Base-by-base conservation (phyloP, 345 rosid species). In the Kernera saxatilis region DNA sequence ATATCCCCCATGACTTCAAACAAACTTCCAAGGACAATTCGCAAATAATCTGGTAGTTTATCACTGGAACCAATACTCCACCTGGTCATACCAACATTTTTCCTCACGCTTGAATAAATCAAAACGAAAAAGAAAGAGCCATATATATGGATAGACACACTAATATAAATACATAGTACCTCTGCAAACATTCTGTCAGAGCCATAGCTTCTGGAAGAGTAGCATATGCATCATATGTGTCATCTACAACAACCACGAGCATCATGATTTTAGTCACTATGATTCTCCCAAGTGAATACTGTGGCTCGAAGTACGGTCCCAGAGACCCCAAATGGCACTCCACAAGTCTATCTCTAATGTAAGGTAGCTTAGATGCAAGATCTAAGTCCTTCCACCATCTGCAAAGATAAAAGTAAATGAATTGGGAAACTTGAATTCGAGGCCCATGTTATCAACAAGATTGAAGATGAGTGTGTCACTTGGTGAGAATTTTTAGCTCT, bases 341-440 rank as follows among this genome's bases (percentile, higher is more conserved):
- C 3, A 69, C 36, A n/a, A 57, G 0, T 57, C 73, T 44, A n/a
- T 69, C 65, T 15, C 73, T 69, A 3, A 69, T 1, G 37, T 69
- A 23, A 30, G 65, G 65, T 22, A 69, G 55, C 55, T 45, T 69
- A 5, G 46, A n/a, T n/a, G 26, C 25, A 44, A 69, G 40, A 44
- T 45, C 65, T 5, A 30, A 3, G 25, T 21, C 65, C n/a, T 69
- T 56, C 73, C 73, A 69, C 73, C 73, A 69, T 44, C 73, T 69
- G 55, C 36, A 30, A 52, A 22, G 45, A 50, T 25, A 12, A 4
- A 51, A 66, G 3, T 1, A 36, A 49, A 33, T 8, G 18, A 48
- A 33, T 64, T 14, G 4, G 17, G 3, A 25, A n/a, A 49, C 0
- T 10, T 51, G 11, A 23, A 13, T 23, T 22, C 0, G 10, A 64